Percentiles rank a stretch among this genome's conserved stretches.
These are phyloP conservation scores for Phoenix roebelenii DNA, from an alignment of 176 grass and related monocot species.

Conservation along the genomic window DNA sequence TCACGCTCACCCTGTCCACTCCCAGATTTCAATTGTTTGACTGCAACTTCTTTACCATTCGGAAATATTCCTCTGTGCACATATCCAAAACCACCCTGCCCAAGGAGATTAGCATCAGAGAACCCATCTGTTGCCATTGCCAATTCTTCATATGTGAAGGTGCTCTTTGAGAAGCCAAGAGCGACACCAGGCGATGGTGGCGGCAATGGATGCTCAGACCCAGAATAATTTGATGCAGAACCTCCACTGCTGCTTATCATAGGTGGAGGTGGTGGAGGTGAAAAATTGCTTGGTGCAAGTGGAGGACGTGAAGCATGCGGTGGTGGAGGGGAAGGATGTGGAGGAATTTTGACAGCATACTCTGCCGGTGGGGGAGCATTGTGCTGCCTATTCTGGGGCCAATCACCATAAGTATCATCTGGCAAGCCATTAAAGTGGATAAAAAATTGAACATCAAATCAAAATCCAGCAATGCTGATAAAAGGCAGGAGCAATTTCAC, in stretches of 20 bases:
- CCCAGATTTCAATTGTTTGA: conserved; percentile 16
- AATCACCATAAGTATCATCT: conserved; percentile 62
- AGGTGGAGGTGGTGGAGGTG: conserved; percentile 26
- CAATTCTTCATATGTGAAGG: conserved; percentile 61
- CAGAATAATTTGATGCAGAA: conserved; percentile 64
- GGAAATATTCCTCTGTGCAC: conserved; percentile 16
- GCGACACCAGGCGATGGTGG: conserved; percentile 32
- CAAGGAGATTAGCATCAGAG: conserved; percentile 17
- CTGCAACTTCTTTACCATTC: conserved; percentile 15
- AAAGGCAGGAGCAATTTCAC: too few species aligned
- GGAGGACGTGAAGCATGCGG: conserved; percentile 48
- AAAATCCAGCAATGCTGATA: too few species aligned
- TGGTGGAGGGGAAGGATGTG: conserved; percentile 33
- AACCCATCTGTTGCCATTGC: conserved; percentile 14
- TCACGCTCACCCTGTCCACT: conserved; percentile 18
- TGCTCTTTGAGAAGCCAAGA: conserved; percentile 56
- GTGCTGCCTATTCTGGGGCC: conserved; percentile 75
- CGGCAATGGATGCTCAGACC: conserved; percentile 26
- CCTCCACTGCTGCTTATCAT: conserved; percentile 48
- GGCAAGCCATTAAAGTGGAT: conserved; percentile 11
- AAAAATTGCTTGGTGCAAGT: conserved; percentile 6
- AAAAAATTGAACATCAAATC: background rate
- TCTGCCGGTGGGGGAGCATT: conserved; percentile 47
- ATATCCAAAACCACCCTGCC: conserved; percentile 16
- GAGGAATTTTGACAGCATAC: conserved; percentile 52